These are phyloP conservation scores for Pythium apleroticum DNA, from an alignment of 352 stramenopile species.

Conservation along the genomic window DNA sequence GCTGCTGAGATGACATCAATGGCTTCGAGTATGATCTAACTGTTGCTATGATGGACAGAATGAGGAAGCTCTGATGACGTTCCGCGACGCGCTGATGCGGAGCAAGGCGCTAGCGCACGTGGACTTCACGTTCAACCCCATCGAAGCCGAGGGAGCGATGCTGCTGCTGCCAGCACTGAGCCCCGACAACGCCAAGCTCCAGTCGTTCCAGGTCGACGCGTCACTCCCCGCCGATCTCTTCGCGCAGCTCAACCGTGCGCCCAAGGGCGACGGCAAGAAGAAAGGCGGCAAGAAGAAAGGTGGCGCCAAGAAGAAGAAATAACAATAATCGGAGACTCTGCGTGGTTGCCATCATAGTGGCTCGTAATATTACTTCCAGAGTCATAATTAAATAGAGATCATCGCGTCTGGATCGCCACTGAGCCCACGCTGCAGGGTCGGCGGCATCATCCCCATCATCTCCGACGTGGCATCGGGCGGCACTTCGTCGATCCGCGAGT, in stretches of 20 bases:
- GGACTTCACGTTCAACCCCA: constrained; percentile 79
- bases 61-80: constrained; percentile 35
- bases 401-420: constrained; percentile 24
- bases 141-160: constrained; percentile 61
- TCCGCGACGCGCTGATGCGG: constrained; percentile 60
- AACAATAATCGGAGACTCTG: not conserved
- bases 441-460: constrained; percentile 5
- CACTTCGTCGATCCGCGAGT: constrained; percentile 28
- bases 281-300: constrained; percentile 76
- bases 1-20: not conserved
- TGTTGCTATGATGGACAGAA: constrained; percentile 9
- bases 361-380: constrained; percentile 7
- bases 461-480: constrained; percentile 2
- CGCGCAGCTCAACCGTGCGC: constrained; percentile 62
- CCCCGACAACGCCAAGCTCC: constrained; percentile 57
- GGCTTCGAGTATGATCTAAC: not conserved
- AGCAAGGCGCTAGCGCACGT: constrained; percentile 71
- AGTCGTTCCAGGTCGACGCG: constrained; percentile 75
- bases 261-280: constrained; percentile 75
- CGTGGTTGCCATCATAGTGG: not conserved
- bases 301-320: constrained; percentile 68
- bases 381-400: constrained; percentile 34
- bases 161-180: constrained; percentile 58
- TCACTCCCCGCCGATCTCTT: constrained; percentile 74
- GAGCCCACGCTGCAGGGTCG: constrained; percentile 14